These are phyloP conservation scores for Fraxinus dipetala DNA, from an alignment of 305 asterid genomes.

Conservation along the genomic window DNA sequence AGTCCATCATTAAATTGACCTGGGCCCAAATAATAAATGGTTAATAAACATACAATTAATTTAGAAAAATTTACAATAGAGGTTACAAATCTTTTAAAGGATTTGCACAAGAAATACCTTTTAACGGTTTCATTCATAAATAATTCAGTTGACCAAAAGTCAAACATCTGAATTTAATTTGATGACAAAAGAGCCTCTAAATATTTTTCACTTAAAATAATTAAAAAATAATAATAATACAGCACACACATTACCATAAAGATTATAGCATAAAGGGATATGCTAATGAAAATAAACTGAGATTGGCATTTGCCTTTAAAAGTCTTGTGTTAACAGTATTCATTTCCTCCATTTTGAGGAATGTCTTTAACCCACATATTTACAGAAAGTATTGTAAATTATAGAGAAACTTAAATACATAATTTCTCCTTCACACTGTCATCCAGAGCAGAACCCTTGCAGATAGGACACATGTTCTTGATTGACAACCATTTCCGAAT, in stretches of 20 bases:
- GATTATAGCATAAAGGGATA: not conserved
- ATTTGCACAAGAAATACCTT: not conserved
- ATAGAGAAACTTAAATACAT: slow-evolving; percentile 8
- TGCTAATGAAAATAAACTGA: not conserved
- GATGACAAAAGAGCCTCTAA: not conserved
- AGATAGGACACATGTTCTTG: slow-evolving; percentile 77
- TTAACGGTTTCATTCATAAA: not conserved
- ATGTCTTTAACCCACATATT: slow-evolving; percentile 30
- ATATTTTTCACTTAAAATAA: not conserved
- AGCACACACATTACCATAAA: not conserved
- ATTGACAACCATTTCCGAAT: slow-evolving; percentile 71
- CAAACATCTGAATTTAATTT: not conserved
- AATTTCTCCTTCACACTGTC: slow-evolving; percentile 35
- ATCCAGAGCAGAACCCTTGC: slow-evolving; percentile 61
- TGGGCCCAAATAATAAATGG: not conserved
- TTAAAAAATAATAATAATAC: not conserved
- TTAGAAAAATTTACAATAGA: not conserved
- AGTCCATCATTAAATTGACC: not conserved
- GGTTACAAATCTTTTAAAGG: not conserved
- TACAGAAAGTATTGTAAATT: slow-evolving; percentile 31
- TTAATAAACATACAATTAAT: not conserved
- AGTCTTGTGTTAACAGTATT: slow-evolving; percentile 10
- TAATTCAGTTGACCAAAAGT: not conserved
- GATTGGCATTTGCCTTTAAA: slow-evolving; percentile 18
- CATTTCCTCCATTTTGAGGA: slow-evolving; percentile 35